These are phyloP conservation scores for Wickerhamiella spandovensis DNA, from an alignment of 805 yeast species.

Conservation along the genomic window DNA sequence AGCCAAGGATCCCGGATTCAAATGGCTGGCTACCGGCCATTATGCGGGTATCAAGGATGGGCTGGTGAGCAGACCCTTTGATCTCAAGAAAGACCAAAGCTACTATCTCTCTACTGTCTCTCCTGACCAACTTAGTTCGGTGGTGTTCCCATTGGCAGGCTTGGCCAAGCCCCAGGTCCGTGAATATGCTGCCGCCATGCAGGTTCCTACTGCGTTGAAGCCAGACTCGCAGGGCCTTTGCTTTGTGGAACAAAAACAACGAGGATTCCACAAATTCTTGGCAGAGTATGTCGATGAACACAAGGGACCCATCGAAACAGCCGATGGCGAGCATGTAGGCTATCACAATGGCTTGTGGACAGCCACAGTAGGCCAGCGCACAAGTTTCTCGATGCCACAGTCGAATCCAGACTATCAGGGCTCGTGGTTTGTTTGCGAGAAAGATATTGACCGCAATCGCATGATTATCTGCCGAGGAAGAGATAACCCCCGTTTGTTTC, in stretches of 20 bases:
- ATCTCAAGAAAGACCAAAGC: constrained; percentile 70
- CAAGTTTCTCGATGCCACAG: constrained; percentile 77
- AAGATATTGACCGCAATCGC: constrained; percentile 50
- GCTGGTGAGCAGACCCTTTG: constrained; percentile 34
- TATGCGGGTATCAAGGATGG: constrained; percentile 25
- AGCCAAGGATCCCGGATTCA: constrained; percentile 9
- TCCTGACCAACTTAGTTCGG: constrained; percentile 31
- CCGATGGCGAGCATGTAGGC: constrained; percentile 67
- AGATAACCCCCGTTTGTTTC: constrained; percentile 42
- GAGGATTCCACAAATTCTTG: constrained; percentile 49
- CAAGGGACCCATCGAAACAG: constrained; percentile 72
- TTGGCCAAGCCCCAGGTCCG: constrained; percentile 64
- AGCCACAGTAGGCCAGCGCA: constrained; percentile 86
- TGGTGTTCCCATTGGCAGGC: constrained; percentile 74
- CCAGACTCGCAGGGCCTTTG: constrained; percentile 94
- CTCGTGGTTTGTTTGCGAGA: constrained; percentile 75
- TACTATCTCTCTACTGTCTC: constrained; percentile 67
- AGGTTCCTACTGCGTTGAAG: constrained; percentile 43
- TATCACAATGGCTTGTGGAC: constrained; percentile 81
- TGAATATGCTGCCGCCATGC: constrained; percentile 40
- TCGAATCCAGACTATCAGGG: constrained; percentile 66
- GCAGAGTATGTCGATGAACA: constrained; percentile 56
- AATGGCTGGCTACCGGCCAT: constrained; percentile 81
- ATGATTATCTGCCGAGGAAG: constrained; percentile 66
- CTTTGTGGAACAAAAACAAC: constrained; percentile 55